phyloP scores from a whole-genome alignment of 495 filamentous ascomycete genomes.

The Talaromyces borbonicus region DNA sequence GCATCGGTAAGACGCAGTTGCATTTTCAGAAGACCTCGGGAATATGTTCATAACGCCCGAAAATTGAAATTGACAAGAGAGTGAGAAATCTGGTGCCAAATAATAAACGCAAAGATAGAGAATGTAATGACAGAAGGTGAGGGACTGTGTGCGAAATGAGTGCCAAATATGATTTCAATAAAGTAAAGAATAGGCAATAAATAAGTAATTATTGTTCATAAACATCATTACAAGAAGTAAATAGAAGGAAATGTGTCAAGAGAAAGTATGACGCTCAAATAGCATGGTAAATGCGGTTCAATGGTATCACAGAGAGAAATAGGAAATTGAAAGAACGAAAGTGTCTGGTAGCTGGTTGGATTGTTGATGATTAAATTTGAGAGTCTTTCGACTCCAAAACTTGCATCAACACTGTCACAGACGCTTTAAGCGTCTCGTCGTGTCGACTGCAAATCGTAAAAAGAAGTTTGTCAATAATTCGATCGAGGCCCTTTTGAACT shows the following conservation, averaged over 20 bases:
- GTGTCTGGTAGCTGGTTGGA: neutral
- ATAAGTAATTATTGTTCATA: too few relatives aligned
- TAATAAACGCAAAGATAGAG: too few relatives aligned
- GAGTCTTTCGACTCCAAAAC: constrained; percentile 28
- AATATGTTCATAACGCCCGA: too few relatives aligned
- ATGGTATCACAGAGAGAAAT: constrained; percentile 1
- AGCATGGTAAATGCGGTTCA: too few relatives aligned
- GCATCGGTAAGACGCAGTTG: neutral
- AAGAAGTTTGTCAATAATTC: constrained; percentile 32
- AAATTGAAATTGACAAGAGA: too few relatives aligned
- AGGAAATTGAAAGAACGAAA: neutral
- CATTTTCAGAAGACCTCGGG: too few relatives aligned
- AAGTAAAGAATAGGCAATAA: too few relatives aligned
- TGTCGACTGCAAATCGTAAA: constrained; percentile 29
- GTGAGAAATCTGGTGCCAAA: too few relatives aligned
- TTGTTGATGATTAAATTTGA: neutral
- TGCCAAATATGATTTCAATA: too few relatives aligned
- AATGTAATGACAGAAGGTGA: too few relatives aligned
- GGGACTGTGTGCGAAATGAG: too few relatives aligned
- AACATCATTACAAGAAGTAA: constrained; percentile 2
- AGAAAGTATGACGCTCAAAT: too few relatives aligned
- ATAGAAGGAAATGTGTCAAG: neutral
- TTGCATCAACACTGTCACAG: constrained; percentile 32
- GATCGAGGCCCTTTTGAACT: constrained; percentile 27
- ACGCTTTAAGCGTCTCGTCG: constrained; percentile 29